phyloP scores from a whole-genome alignment of 2,329 filamentous ascomycete genomes.

The Dichotomopilus funicola region DNA sequence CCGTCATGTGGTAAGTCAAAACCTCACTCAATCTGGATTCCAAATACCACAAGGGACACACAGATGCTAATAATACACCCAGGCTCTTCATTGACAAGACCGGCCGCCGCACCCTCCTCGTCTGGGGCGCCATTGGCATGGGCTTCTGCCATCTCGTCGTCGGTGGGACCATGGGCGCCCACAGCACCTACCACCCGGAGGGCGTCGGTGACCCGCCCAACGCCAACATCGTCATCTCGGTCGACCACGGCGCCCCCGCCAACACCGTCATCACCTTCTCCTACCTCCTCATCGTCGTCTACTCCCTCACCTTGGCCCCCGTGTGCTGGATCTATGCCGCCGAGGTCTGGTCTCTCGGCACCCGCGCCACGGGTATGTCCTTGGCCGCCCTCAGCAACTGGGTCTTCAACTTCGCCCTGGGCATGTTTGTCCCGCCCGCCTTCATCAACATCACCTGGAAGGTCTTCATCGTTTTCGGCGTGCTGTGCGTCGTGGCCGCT shows the following conservation, averaged over 20 bases:
- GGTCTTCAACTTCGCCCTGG: constrained; percentile 52
- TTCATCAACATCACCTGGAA: constrained; percentile 53
- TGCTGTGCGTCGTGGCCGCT: constrained; percentile 30
- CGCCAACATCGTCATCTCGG: constrained; percentile 47
- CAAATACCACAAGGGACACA: no score
- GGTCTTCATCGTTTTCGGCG: constrained; percentile 38
- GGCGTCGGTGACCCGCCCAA: constrained; percentile 27
- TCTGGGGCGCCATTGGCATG: constrained; percentile 23
- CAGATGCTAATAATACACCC: background rate
- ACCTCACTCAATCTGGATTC: background rate
- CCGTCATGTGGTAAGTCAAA: constrained; percentile 31
- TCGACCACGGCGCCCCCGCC: constrained; percentile 43
- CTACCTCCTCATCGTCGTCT: constrained; percentile 58
- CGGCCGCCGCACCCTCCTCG: constrained; percentile 22
- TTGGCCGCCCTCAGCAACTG: constrained; percentile 48
- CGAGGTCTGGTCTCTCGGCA: constrained; percentile 57
- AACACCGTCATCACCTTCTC: constrained; percentile 60
- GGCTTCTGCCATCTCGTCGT: constrained; percentile 35
- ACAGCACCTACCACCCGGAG: constrained; percentile 29
- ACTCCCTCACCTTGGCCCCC: constrained; percentile 56
- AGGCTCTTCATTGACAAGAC: constrained; percentile 37
- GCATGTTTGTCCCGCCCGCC: constrained; percentile 50
- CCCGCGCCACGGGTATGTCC: constrained; percentile 53
- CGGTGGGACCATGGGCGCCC: constrained; percentile 37
- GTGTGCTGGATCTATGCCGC: constrained; percentile 61